phyloP scores from a whole-genome alignment of 331 rosid species.

The Phaseolus coccineus region DNA sequence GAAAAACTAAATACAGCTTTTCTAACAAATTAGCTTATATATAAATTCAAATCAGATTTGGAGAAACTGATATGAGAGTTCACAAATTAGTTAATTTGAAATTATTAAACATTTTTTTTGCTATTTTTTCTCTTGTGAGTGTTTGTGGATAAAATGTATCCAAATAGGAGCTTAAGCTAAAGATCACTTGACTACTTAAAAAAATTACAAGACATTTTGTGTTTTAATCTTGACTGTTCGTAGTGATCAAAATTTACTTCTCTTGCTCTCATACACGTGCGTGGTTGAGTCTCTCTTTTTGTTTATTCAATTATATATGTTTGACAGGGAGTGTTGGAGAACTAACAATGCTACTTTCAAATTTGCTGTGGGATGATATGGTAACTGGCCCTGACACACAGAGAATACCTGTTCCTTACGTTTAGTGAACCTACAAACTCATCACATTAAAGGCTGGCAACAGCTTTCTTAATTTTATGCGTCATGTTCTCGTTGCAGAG shows the following conservation, averaged over 20 bases:
- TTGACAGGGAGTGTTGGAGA: slow-evolving; percentile 81
- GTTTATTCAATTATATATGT: slow-evolving; percentile 10
- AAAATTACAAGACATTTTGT: not conserved
- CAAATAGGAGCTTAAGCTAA: not conserved
- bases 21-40: no score
- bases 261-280: not conserved
- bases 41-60: no score
- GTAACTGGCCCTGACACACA: slow-evolving; percentile 68
- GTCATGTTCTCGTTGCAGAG: slow-evolving; percentile 39
- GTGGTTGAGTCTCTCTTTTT: not conserved
- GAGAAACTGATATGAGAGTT: no score
- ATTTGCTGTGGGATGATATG: slow-evolving; percentile 92
- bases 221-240: not conserved
- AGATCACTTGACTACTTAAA: not conserved
- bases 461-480: slow-evolving; percentile 24
- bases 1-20: no score
- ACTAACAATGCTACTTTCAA: slow-evolving; percentile 75
- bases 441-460: slow-evolving; percentile 28
- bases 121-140: no score
- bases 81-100: no score
- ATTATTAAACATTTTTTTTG: no score
- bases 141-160: no score
- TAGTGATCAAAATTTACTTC: not conserved
- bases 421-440: slow-evolving; percentile 37
- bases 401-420: slow-evolving; percentile 66